Base-by-base conservation (phyloP, 139 green algal genomes). In the Trebouxia sp. region DNA sequence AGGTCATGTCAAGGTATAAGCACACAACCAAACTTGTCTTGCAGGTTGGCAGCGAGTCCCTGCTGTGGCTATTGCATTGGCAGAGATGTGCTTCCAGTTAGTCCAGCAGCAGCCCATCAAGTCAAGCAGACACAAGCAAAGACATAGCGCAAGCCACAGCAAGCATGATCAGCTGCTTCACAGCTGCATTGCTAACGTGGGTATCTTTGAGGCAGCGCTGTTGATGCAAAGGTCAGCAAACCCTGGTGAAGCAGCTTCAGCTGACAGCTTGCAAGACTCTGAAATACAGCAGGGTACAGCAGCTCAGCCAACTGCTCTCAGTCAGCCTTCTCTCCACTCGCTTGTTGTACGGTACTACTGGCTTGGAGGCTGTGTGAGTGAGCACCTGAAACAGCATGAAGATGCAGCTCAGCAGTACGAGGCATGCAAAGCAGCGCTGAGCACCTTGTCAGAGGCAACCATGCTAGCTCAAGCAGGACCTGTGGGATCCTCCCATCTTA, bases 351-450 rank as follows among this genome's bases (percentile, higher is more conserved):
- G 62, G 32, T 72, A 72, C 62, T 35, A 72, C 28, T 72, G 62
- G 62, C 62, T 72, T 26, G 35, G 35, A 12, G 62, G 12, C 14
- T 72, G 62, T 17, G 15, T 72, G 1, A 72, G 62, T 15, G 32
- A 72, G 6, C 62, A 72, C 12, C 35, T 72, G 8, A 72, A 72
- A 35, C 62, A 43, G 3, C 43, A 45, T 43, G 32, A 72, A 8
- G 62, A 72, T 30, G 62, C 62, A 26, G 37, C 62, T 72, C 62
- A 72, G 32, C 62, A 72, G 62, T 72, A 45, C 11, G 32, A 72
- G 62, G 32, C 62, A 32, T 72, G 62, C 62, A 39, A 72, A 35
- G 62, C 62, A 14, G 62, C 32, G 12, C 28, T 72, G 62, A 35
- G 32, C 17, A 35, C 35, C 2, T 37, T 72, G 62, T 45, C 62